These are phyloP conservation scores for Coprinopsis sp. DNA, from an alignment of 768 basidiomycete species.

Conservation along the genomic window DNA sequence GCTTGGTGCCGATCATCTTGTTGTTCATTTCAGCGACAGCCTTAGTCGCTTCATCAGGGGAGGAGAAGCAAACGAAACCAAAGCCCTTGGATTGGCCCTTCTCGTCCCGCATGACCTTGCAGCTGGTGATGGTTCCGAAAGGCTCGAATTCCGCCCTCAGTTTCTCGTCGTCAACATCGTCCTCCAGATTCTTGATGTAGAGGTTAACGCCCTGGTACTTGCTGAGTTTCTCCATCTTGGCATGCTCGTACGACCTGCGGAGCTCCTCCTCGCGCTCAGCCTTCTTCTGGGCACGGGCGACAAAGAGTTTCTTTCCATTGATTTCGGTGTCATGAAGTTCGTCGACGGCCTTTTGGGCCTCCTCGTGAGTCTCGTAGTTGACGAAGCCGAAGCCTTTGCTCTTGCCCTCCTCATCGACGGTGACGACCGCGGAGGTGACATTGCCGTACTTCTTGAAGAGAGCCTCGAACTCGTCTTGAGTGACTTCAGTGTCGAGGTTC, in stretches of 20 bases:
- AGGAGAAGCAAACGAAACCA: conserved; percentile 98
- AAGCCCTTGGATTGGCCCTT: conserved; percentile 92
- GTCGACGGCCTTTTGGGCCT: conserved; percentile 88
- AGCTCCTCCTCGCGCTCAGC: conserved; percentile 97
- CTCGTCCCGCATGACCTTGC: conserved; percentile 99
- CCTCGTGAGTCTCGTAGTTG: conserved; percentile 91
- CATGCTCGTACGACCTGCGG: conserved; percentile 87
- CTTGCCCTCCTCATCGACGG: conserved; percentile 81
- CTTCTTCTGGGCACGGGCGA: conserved; percentile 97
- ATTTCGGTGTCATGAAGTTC: conserved; percentile 79
- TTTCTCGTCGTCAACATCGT: conserved; percentile 96
- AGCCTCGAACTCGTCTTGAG: conserved; percentile 79
- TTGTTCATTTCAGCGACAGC: conserved; percentile 99
- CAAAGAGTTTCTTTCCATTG: conserved; percentile 88
- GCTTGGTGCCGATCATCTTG: conserved; percentile 99
- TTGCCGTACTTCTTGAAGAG: conserved; percentile 75
- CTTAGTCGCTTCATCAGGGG: conserved; percentile 98
- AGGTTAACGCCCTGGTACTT: conserved; percentile 99
- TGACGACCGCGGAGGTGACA: conserved; percentile 86
- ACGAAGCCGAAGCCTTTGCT: conserved; percentile 99
- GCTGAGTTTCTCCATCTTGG: conserved; percentile 95
- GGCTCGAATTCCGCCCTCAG: conserved; percentile 95
- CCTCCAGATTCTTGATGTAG: conserved; percentile 99
- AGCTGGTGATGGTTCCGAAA: conserved; percentile 95
- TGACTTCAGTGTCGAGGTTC: conserved; percentile 84